A percentile compares a stretch with the other conserved stretches of the same genome.
Conservation (phyloP, 179 eudicot genomes). For the Sideroxylon spinosum region DNA sequence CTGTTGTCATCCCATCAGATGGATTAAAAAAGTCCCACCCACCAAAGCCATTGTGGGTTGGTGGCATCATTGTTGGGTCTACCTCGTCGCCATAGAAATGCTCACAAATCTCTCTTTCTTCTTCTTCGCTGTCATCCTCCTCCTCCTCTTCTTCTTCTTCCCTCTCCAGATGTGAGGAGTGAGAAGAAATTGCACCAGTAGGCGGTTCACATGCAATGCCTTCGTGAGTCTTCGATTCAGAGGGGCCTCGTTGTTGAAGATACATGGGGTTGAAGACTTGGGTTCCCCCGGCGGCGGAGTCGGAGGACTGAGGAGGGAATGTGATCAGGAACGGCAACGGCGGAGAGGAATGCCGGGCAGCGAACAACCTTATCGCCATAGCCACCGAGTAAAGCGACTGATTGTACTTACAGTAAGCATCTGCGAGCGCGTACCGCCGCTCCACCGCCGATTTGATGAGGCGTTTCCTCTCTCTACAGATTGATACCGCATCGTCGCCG, state of each 20-base stretch:
- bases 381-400: slow-evolving; percentile 38
- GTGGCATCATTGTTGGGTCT: slow-evolving; percentile 16
- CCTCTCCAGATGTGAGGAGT: background rate
- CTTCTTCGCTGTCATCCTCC: slow-evolving; percentile 13
- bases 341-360: slow-evolving; percentile 25
- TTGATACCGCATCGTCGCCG: slow-evolving; percentile 19
- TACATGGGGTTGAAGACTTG: background rate
- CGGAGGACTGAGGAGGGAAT: background rate
- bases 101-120: slow-evolving; percentile 30
- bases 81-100: slow-evolving; percentile 36
- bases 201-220: too few relatives aligned
- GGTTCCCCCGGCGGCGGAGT: background rate
- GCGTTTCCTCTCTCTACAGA: slow-evolving; percentile 35
- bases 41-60: slow-evolving; percentile 22
- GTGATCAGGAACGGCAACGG: slow-evolving; percentile 22
- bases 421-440: slow-evolving; percentile 30
- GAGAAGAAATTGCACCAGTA: background rate
- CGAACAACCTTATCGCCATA: slow-evolving; percentile 34
- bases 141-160: slow-evolving; percentile 6
- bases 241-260: too few relatives aligned
- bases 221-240: too few relatives aligned
- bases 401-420: slow-evolving; percentile 38
- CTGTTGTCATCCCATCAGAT: slow-evolving; percentile 19
- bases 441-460: slow-evolving; percentile 37
- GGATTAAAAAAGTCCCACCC: slow-evolving; percentile 57